These are phyloP conservation scores for Cyclotella choctawhatcheeana DNA, from an alignment of 108 stramenopile species.

Conservation along the genomic window DNA sequence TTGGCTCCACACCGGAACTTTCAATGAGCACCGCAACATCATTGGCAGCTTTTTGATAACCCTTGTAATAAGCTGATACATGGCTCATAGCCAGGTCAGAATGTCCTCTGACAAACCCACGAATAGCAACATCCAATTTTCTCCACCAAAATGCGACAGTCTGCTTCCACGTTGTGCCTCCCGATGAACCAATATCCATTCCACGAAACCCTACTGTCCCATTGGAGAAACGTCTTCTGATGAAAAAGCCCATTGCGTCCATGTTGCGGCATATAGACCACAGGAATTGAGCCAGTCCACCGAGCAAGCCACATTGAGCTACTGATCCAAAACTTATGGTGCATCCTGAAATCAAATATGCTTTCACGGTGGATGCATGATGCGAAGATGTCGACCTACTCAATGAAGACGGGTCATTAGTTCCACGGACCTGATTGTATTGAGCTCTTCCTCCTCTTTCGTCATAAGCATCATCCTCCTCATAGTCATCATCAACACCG, in stretches of 20 bases:
- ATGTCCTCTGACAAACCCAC: slow-evolving; percentile 76
- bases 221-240: slow-evolving; percentile 22
- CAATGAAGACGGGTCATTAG: background rate
- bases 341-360: slow-evolving; percentile 59
- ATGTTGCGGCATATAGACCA: slow-evolving; percentile 79
- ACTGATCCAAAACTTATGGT: slow-evolving; percentile 85
- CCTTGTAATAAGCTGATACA: slow-evolving; percentile 82
- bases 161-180: slow-evolving; percentile 25
- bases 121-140: slow-evolving; percentile 37
- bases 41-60: slow-evolving; percentile 75
- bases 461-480: too few relatives aligned
- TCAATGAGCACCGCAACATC: slow-evolving; percentile 82
- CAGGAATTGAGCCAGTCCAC: slow-evolving; percentile 81
- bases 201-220: slow-evolving; percentile 54
- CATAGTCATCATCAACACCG: slow-evolving; percentile 74
- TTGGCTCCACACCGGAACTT: slow-evolving; percentile 78
- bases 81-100: slow-evolving; percentile 86
- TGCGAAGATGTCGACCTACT: slow-evolving; percentile 16
- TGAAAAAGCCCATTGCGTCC: slow-evolving; percentile 60
- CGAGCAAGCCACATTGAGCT: slow-evolving; percentile 75
- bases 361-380: slow-evolving; percentile 60
- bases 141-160: slow-evolving; percentile 30
- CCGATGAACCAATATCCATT: slow-evolving; percentile 57
- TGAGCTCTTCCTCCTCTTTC: slow-evolving; percentile 18
- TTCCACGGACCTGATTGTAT: slow-evolving; percentile 1